phyloP scores from a whole-genome alignment of 495 filamentous ascomycete species.

The Margaritispora aquatica region DNA sequence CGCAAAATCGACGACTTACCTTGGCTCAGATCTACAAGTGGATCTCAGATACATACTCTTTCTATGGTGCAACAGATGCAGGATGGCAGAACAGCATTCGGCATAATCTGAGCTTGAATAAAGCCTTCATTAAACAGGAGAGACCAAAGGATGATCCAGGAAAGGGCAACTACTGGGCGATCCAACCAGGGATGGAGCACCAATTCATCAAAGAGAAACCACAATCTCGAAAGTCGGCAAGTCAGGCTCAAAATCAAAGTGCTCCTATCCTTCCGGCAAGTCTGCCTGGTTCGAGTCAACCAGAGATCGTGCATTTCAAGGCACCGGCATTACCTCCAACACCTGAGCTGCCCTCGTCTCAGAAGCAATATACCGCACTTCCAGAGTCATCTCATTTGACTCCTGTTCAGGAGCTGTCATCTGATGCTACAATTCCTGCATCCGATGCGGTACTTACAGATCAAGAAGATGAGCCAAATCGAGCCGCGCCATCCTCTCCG shows the following conservation, averaged over 20 bases:
- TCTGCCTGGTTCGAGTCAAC: constrained; percentile 6
- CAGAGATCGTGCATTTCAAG: constrained; percentile 17
- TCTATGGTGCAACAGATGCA: constrained; percentile 74
- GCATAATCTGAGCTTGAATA: constrained; percentile 96
- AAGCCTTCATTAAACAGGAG: constrained; percentile 94
- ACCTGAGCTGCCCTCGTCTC: constrained; percentile 12
- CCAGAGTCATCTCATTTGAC: constrained; percentile 13
- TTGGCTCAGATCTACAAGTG: constrained; percentile 98
- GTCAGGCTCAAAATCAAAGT: constrained; percentile 20
- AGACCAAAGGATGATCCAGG: constrained; percentile 95
- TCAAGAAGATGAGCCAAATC: constrained; percentile 40
- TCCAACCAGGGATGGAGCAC: constrained; percentile 78
- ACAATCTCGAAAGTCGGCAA: constrained; percentile 34
- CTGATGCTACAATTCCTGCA: constrained; percentile 89
- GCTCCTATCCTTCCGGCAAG: constrained; percentile 10
- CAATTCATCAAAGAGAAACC: constrained; percentile 85
- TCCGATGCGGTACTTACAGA: constrained; percentile 67
- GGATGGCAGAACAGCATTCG: constrained; percentile 99
- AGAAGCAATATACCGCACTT: constrained; percentile 1
- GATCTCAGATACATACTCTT: constrained; percentile 90
- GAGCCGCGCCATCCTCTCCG: constrained; percentile 54
- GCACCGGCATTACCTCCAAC: constrained; percentile 12
- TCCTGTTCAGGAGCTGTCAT: constrained; percentile 60
- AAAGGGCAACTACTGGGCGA: constrained; percentile 98
- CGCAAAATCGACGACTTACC: constrained; percentile 76